Conservation (phyloP, 345 rosid species). For the Dovyalis caffra region DNA sequence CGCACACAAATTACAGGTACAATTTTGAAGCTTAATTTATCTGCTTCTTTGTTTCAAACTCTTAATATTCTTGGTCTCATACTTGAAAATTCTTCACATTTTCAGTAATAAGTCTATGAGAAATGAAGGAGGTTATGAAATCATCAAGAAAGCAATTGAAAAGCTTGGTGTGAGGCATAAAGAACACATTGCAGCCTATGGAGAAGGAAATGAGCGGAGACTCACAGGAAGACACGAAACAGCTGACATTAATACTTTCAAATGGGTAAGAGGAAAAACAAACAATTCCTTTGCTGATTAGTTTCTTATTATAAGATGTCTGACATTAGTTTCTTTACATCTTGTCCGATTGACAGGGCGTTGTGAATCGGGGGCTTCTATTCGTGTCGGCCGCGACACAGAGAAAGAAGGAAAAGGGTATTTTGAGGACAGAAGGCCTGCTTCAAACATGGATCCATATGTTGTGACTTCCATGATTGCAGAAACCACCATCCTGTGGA, state of each 20-base stretch:
- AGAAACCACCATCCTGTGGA: constrained; percentile 27
- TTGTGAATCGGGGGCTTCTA: constrained; percentile 23
- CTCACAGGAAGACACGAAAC: constrained; percentile 25
- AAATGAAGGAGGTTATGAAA: constrained; percentile 8
- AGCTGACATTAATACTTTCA: constrained; percentile 22
- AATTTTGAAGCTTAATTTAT: background rate
- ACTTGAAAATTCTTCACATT: background rate
- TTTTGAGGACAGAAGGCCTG: constrained; percentile 27
- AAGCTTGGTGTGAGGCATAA: constrained; percentile 19
- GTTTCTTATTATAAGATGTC: background rate
- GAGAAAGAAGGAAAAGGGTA: constrained; percentile 25
- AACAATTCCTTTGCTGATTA: background rate
- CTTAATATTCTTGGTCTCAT: background rate
- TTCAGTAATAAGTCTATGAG: constrained; percentile 27
- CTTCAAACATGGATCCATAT: constrained; percentile 27
- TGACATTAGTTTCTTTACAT: background rate
- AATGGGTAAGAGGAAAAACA: constrained; percentile 9
- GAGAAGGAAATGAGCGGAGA: constrained; percentile 26
- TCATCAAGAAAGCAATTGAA: constrained; percentile 25
- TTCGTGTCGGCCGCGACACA: constrained; percentile 23
- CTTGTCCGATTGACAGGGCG: constrained; percentile 12
- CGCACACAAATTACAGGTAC: constrained; percentile 27
- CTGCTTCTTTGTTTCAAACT: too few relatives aligned
- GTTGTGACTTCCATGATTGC: constrained; percentile 25
- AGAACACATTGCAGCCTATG: constrained; percentile 24